A percentile compares a stretch with the other conserved stretches of the same genome.
Conservation (phyloP, 208 protist genomes). For the Leishmania tarentolae region DNA sequence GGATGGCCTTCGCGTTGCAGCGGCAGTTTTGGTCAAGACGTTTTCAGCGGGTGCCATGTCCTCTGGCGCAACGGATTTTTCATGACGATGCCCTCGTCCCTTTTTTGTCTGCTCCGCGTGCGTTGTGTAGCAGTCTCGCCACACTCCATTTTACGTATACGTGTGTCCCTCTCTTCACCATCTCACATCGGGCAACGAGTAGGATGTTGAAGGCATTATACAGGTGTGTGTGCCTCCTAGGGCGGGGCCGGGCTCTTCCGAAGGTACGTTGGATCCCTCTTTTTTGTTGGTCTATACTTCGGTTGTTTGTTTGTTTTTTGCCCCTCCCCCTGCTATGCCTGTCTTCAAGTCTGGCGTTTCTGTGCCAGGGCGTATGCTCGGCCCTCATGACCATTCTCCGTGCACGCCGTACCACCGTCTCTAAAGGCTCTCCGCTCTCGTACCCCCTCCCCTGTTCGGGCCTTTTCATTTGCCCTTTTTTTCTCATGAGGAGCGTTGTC, state of each 20-base stretch:
- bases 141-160: neutral
- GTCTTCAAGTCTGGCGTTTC: neutral
- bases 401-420: neutral
- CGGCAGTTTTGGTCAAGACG: neutral
- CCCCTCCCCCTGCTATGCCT: neutral
- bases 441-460: neutral
- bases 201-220: neutral
- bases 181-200: neutral
- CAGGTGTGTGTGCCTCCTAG: neutral
- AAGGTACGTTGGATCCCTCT: too few species aligned
- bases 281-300: neutral
- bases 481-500: neutral
- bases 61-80: too few species aligned
- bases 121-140: neutral
- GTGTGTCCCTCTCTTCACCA: neutral
- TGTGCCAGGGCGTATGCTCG: neutral
- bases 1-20: too few species aligned
- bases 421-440: neutral
- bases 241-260: too few species aligned
- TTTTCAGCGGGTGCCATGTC: neutral
- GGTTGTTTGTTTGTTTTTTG: neutral
- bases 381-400: too few species aligned
- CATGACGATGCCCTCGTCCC: too few species aligned
- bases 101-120: neutral
- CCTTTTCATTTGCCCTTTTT: neutral